phyloP scores from a whole-genome alignment of 176 grass and related monocot species.

The Typha latifolia region DNA sequence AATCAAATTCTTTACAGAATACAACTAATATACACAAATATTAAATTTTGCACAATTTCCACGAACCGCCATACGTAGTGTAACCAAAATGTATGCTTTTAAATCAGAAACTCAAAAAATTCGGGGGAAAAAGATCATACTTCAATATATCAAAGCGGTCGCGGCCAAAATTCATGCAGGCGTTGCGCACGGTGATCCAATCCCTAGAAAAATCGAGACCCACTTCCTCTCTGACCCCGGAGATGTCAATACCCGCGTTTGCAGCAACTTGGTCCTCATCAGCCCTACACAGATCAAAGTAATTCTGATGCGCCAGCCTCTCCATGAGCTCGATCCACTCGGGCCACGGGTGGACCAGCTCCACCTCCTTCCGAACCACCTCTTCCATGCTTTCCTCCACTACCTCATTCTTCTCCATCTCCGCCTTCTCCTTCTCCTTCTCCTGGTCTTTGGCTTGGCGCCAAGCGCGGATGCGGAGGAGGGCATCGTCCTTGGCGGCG shows the following conservation, averaged over 20 bases:
- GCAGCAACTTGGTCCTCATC: constrained; percentile 38
- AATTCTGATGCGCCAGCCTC: constrained; percentile 59
- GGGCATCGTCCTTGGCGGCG: constrained; percentile 64
- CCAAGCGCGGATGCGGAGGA: constrained; percentile 81
- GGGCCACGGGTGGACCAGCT: constrained; percentile 91
- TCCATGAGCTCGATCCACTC: constrained; percentile 98
- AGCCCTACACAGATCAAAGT: constrained; percentile 44
- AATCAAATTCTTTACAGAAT: not conserved
- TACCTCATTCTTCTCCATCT: not conserved
- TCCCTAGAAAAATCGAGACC: constrained; percentile 75
- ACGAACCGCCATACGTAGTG: too few relatives aligned
- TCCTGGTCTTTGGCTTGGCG: constrained; percentile 19
- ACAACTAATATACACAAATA: not conserved
- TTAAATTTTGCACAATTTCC: not conserved
- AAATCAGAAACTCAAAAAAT: too few relatives aligned
- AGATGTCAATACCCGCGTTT: constrained; percentile 51
- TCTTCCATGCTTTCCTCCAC: constrained; percentile 40
- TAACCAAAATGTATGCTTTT: too few relatives aligned
- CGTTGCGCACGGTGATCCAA: constrained; percentile 77
- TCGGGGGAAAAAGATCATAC: constrained; percentile 20
- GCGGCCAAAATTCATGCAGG: constrained; percentile 82
- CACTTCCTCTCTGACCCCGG: constrained; percentile 43
- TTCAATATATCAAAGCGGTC: constrained; percentile 92
- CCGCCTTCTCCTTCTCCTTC: not conserved
- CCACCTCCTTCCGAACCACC: constrained; percentile 62